Conservation (phyloP, 352 stramenopile genomes). For the Phytophthora fragariae region DNA sequence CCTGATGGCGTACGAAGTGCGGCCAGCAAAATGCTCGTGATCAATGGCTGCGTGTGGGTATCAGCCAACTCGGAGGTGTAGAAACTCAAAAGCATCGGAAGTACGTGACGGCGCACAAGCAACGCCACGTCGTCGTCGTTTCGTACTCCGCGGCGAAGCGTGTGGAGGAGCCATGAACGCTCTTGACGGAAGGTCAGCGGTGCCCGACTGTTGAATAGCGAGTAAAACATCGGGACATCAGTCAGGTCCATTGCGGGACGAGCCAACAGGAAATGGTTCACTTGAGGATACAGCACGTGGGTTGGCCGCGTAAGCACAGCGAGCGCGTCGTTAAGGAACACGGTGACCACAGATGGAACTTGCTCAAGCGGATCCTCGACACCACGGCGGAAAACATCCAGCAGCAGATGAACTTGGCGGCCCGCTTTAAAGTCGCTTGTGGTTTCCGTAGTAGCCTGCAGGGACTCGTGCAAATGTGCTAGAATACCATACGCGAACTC, state of each 20-base stretch:
- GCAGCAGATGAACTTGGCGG: constrained; percentile 79
- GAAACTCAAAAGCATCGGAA: constrained; percentile 85
- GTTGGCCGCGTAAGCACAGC: constrained; percentile 70
- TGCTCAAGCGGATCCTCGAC: constrained; percentile 56
- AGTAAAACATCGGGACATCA: constrained; percentile 91
- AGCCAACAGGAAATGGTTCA: constrained; percentile 89
- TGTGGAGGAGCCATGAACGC: constrained; percentile 85
- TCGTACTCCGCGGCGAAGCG: constrained; percentile 71
- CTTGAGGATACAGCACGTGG: constrained; percentile 77
- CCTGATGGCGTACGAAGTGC: constrained; percentile 60
- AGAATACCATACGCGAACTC: constrained; percentile 79
- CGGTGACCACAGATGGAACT: constrained; percentile 79
- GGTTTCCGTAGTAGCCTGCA: constrained; percentile 61
- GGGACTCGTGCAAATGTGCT: constrained; percentile 75
- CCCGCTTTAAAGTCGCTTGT: constrained; percentile 73
- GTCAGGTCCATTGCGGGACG: constrained; percentile 77
- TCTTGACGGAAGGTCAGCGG: constrained; percentile 82
- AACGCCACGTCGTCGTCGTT: constrained; percentile 72
- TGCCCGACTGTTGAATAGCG: constrained; percentile 84
- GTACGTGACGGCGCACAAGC: constrained; percentile 80
- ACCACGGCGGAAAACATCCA: constrained; percentile 81
- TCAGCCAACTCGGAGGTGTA: constrained; percentile 80
- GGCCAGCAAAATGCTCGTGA: constrained; percentile 65
- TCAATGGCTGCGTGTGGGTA: constrained; percentile 77
- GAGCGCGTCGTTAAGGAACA: constrained; percentile 86